Evolutionary conservation across 2,329 filamentous ascomycete species (phyloP).

Genomic region (Westerdykella ornata): DNA sequence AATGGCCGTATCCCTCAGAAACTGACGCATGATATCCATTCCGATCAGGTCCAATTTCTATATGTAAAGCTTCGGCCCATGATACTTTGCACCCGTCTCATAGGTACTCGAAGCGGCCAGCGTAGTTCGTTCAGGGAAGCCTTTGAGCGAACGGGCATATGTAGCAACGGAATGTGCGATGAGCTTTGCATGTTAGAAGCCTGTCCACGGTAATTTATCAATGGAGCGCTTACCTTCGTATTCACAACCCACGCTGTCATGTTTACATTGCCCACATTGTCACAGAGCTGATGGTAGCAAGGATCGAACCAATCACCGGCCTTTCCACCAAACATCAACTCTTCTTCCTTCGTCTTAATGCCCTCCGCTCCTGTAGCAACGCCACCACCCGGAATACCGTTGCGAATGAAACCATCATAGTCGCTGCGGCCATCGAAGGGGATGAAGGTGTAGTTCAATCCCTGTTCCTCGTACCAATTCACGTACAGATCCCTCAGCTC

Average conservation of each 20-base stretch:
- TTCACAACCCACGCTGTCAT: constrained; percentile 36
- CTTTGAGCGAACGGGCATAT: constrained; percentile 31
- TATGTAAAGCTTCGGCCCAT: constrained; percentile 31
- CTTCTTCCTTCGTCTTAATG: constrained; percentile 37
- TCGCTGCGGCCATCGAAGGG: constrained; percentile 39
- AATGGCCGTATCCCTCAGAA: no score
- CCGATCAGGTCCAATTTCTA: constrained; percentile 4
- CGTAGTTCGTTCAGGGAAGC: constrained; percentile 28
- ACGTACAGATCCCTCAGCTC: constrained; percentile 36
- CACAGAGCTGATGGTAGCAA: constrained; percentile 38
- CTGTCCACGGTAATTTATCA: neutral
- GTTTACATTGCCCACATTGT: constrained; percentile 36
- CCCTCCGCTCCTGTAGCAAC: constrained; percentile 39
- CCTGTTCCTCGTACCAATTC: constrained; percentile 33
- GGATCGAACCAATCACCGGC: constrained; percentile 37
- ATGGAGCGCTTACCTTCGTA: constrained; percentile 23
- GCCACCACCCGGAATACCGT: constrained; percentile 37
- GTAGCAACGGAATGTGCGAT: constrained; percentile 36
- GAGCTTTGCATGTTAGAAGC: constrained; percentile 24
- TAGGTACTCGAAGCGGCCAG: constrained; percentile 16
- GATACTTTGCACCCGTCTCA: constrained; percentile 22
- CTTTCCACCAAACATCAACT: constrained; percentile 33
- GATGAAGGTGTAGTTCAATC: constrained; percentile 35
- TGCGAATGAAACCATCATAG: constrained; percentile 39
- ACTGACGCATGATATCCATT: no score